phyloP scores from a whole-genome alignment of 192 early-diverging fungal genomes.

The Gigaspora rosea region DNA sequence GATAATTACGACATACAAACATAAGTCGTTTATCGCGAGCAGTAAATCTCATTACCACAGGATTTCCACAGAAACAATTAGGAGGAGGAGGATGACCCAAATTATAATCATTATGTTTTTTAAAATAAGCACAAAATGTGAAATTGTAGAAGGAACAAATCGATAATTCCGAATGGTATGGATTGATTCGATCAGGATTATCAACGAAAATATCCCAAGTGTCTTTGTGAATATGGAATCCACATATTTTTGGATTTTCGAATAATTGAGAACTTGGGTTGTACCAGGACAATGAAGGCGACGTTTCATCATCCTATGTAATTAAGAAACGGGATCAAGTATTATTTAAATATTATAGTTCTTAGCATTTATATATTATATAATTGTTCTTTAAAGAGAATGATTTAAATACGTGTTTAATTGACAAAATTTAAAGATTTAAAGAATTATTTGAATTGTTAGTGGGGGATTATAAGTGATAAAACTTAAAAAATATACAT shows the following conservation, averaged over 20 bases:
- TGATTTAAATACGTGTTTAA: too few species aligned
- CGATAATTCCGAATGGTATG: constrained; percentile 21
- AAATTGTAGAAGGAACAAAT: constrained; percentile 40
- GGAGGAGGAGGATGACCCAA: constrained; percentile 15
- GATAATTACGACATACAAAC: constrained; percentile 37
- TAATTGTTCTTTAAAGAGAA: too few species aligned
- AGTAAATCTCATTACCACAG: constrained; percentile 12
- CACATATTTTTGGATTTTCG: constrained; percentile 27
- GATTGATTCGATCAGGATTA: neutral
- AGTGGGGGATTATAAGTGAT: too few species aligned
- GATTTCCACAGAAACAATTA: constrained; percentile 36
- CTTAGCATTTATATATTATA: too few species aligned
- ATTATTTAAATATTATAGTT: neutral
- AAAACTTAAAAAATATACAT: too few species aligned
- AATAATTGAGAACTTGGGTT: too few species aligned
- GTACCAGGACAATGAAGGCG: too few species aligned
- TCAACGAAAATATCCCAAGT: constrained; percentile 32
- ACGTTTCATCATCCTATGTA: neutral
- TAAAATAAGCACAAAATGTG: constrained; percentile 38
- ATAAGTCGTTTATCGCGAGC: neutral
- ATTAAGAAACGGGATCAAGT: neutral
- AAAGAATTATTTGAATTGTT: too few species aligned
- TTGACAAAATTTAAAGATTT: too few species aligned
- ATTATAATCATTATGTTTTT: neutral
- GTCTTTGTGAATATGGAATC: constrained; percentile 38